Conservation (phyloP, 2,329 filamentous ascomycete species). For the Epichloe uncinata region DNA sequence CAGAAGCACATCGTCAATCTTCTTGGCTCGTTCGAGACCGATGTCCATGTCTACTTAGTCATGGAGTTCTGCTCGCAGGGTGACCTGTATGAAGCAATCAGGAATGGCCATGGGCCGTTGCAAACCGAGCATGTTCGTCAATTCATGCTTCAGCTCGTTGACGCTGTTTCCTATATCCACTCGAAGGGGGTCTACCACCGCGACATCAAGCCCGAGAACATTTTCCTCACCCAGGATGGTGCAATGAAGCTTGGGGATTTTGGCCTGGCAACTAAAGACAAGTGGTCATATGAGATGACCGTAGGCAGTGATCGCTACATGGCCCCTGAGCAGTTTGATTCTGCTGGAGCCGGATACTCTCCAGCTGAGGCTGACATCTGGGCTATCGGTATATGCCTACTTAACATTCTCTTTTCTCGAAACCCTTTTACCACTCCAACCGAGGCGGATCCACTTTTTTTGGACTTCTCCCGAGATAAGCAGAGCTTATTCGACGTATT, state of each 20-base stretch:
- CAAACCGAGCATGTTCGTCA: conserved; percentile 94
- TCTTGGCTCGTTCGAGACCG: conserved; percentile 80
- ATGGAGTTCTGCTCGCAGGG: conserved; percentile 92
- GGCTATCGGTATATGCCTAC: conserved; percentile 90
- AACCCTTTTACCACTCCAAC: conserved; percentile 92
- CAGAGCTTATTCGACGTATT: conserved; percentile 97
- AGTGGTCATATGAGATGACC: conserved; percentile 83
- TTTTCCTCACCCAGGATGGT: conserved; percentile 78
- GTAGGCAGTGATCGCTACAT: conserved; percentile 98
- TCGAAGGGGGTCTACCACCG: conserved; percentile 85
- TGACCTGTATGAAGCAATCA: conserved; percentile 95
- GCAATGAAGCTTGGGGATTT: conserved; percentile 96
- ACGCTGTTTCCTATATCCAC: conserved; percentile 83
- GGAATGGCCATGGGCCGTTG: conserved; percentile 70
- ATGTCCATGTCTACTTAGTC: conserved; percentile 79
- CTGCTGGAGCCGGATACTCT: conserved; percentile 74
- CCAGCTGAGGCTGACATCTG: conserved; percentile 90
- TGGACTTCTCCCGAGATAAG: conserved; percentile 85
- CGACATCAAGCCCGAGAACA: conserved; percentile 99
- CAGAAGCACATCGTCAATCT: conserved; percentile 94
- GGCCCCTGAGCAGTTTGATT: conserved; percentile 96
- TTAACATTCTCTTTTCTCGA: conserved; percentile 92
- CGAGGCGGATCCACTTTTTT: conserved; percentile 80
- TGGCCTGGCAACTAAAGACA: conserved; percentile 77
- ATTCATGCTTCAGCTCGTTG: conserved; percentile 91